phyloP scores from a whole-genome alignment of 2,329 filamentous ascomycete species.

The Diaporthe sp. region DNA sequence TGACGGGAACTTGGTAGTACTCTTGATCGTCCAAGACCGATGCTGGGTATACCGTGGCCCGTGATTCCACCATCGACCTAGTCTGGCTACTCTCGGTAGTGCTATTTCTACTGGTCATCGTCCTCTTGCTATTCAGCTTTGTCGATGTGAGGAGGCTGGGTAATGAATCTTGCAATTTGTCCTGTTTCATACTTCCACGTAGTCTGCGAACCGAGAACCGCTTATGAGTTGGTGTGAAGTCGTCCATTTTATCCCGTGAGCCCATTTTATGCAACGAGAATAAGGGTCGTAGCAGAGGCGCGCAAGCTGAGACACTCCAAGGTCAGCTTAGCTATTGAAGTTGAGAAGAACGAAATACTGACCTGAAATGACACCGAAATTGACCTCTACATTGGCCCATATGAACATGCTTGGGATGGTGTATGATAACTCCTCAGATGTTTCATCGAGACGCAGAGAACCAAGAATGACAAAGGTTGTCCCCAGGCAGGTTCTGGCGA shows the following conservation, averaged over 20 bases:
- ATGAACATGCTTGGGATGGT: slow-evolving; percentile 7
- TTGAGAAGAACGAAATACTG: neutral
- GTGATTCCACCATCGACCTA: slow-evolving; percentile 21
- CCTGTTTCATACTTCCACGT: neutral
- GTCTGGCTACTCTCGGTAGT: slow-evolving; percentile 9
- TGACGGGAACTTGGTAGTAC: slow-evolving; percentile 24
- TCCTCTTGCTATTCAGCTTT: neutral
- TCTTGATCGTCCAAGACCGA: slow-evolving; percentile 14
- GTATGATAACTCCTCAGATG: slow-evolving; percentile 1
- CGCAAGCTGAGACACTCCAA: neutral
- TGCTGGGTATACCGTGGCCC: neutral
- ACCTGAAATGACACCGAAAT: slow-evolving; percentile 25
- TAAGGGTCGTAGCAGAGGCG: slow-evolving; percentile 3
- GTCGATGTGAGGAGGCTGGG: neutral
- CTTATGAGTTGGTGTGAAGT: neutral
- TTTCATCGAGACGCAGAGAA: slow-evolving; percentile 6
- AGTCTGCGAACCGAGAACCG: neutral
- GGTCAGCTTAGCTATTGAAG: neutral
- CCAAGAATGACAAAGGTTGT: slow-evolving; percentile 7
- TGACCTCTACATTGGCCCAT: slow-evolving; percentile 25
- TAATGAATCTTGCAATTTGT: neutral
- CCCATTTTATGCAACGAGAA: neutral
- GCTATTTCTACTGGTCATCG: neutral
- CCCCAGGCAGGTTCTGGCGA: slow-evolving; percentile 1
- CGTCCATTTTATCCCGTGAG: neutral